These are phyloP conservation scores for Elongisporangium senticosum DNA, from an alignment of 352 stramenopile species.

Conservation along the genomic window DNA sequence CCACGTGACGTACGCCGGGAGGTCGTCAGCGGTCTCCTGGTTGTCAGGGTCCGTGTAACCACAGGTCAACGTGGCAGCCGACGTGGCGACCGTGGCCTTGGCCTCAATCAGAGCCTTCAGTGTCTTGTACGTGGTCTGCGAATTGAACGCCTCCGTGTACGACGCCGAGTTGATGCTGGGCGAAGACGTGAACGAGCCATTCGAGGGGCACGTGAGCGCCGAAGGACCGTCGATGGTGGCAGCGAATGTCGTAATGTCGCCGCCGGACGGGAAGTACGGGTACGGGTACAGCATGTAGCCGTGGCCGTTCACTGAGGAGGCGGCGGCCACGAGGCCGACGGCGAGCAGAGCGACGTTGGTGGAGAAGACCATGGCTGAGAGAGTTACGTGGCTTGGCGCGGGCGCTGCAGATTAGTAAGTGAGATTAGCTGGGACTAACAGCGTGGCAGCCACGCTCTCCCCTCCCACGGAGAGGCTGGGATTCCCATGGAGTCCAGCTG, in stretches of 20 bases:
- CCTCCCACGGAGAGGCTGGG: conserved; percentile 7
- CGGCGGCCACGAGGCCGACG: conserved; percentile 8
- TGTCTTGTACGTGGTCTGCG: conserved; percentile 18
- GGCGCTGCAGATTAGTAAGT: conserved; percentile 13
- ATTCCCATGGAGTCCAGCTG: conserved; percentile 5
- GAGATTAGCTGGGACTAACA: neutral
- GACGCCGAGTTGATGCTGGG: conserved; percentile 18
- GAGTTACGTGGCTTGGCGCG: neutral
- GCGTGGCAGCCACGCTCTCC: neutral
- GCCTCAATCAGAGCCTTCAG: conserved; percentile 20
- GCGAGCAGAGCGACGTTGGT: conserved; percentile 9
- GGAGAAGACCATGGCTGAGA: conserved; percentile 8
- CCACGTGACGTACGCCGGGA: conserved; percentile 21
- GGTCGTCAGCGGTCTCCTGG: conserved; percentile 13
- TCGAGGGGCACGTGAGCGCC: conserved; percentile 8
- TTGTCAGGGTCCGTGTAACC: conserved; percentile 15
- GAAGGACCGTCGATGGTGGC: conserved; percentile 21
- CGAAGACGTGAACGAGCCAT: conserved; percentile 14
- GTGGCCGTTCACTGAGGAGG: conserved; percentile 9
- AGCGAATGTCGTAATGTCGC: conserved; percentile 23
- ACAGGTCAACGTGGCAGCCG: conserved; percentile 15
- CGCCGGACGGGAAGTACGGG: conserved; percentile 20
- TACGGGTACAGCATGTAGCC: conserved; percentile 19
- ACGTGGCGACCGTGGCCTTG: conserved; percentile 15
- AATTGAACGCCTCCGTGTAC: conserved; percentile 18